Percentiles rank a stretch among this genome's conserved stretches.
phyloP scores from a whole-genome alignment of 768 basidiomycete species.

The Leccinellum rugosiceps region DNA sequence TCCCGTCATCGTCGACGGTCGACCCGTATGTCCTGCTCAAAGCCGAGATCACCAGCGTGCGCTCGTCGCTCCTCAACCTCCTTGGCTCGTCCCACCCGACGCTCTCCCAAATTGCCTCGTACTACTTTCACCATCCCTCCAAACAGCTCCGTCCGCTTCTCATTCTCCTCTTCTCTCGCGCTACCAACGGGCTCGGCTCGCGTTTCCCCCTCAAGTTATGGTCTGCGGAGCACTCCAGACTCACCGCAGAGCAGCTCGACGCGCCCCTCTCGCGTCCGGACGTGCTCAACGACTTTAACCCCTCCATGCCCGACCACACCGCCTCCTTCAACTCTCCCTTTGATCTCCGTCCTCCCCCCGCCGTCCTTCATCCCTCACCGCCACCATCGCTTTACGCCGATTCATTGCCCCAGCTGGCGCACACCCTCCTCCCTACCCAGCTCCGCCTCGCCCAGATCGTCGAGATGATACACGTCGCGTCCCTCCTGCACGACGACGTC shows the following conservation, averaged over 20 bases:
- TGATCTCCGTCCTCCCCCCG: slow-evolving; percentile 39
- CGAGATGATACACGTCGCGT: slow-evolving; percentile 98
- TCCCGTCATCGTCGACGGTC: slow-evolving; percentile 21
- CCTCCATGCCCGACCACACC: slow-evolving; percentile 76
- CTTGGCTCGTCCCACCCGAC: slow-evolving; percentile 88
- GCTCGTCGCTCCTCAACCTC: slow-evolving; percentile 67
- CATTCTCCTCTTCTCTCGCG: slow-evolving; percentile 85
- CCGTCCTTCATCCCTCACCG: slow-evolving; percentile 23
- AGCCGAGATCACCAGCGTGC: slow-evolving; percentile 68
- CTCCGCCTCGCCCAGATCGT: slow-evolving; percentile 91
- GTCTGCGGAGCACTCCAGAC: slow-evolving; percentile 57
- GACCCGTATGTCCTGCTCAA: slow-evolving; percentile 73
- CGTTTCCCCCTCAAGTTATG: slow-evolving; percentile 59
- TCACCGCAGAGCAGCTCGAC: slow-evolving; percentile 64
- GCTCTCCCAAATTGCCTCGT: slow-evolving; percentile 83
- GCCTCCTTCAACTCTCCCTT: slow-evolving; percentile 63
- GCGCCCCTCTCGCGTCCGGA: slow-evolving; percentile 73
- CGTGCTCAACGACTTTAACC: slow-evolving; percentile 90
- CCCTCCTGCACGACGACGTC: slow-evolving; percentile 89
- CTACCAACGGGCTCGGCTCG: slow-evolving; percentile 85
- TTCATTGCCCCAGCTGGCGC: slow-evolving; percentile 32
- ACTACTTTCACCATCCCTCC: slow-evolving; percentile 87
- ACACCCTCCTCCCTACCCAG: slow-evolving; percentile 72
- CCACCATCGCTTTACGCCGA: slow-evolving; percentile 20
- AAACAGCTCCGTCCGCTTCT: slow-evolving; percentile 90